Base-by-base conservation (phyloP, 1,139 yeast genomes). In the Kazachstania sp. region DNA sequence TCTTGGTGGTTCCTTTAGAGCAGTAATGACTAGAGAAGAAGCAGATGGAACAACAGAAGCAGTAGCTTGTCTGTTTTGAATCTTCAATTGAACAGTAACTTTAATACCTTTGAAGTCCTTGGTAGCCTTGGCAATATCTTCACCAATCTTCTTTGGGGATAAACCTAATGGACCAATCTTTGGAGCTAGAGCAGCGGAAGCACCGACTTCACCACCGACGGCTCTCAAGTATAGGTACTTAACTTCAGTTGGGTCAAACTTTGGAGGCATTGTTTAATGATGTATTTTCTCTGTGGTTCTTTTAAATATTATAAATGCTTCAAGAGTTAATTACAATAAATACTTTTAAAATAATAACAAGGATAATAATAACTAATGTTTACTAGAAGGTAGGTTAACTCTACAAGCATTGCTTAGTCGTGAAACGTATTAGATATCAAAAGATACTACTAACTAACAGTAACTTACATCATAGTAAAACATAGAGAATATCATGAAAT, bases 131-230 rank as follows among this genome's bases (percentile, higher is more conserved):
- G 98, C 98, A 69, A 92, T 92, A 74, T 92, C 98, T 79, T 92
- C 99, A 87, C 99, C 99, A 71, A 94, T 97, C 86, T 92, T 92
- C 95, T 92, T 92, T 81, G 98, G 97, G 58, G 97, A 90, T 70
- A 92, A 83, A 88, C 99, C 99, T 73, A 92, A 87, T 67, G 99
- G 99, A 86, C 99, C 99, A 72, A 94, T 92, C 88, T 94, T 94
- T 73, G 98, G 98, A 67, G 98, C 98, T 71, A 94, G 86, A 62
- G 98, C 96, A 63, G 98, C 86, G 59, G 98, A 90, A 71, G 97
- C 96, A 82, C 97, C 98, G 69, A 94, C 95, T 82, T 92, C 99
- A 82, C 99, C 98, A 85, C 98, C 99, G 66, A 90, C 95, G 75
- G 98, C 97, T 86, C 98, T 87, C 77, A 92, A 81, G 88, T 90